Percentiles rank a stretch among this genome's conserved stretches.
Evolutionary conservation across 495 filamentous ascomycete genomes (phyloP).

Genomic region (Neurospora africana): DNA sequence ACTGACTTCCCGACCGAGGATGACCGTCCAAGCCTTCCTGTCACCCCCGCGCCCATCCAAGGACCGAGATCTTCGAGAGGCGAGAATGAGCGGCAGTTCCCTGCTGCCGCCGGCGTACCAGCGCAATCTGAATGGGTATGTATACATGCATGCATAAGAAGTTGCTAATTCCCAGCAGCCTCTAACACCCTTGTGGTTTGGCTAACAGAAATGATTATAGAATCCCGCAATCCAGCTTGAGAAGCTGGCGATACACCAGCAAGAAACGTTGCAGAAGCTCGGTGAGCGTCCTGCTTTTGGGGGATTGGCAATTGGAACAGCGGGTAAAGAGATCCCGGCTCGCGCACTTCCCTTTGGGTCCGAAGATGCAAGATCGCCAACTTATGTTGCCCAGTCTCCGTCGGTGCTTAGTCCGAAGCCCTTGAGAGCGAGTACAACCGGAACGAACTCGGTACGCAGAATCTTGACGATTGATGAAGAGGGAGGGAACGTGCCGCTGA

Average conservation of each 20-base stretch:
- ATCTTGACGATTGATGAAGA: constrained; percentile 14
- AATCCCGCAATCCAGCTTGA: constrained; percentile 61
- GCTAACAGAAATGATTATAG: constrained; percentile 43
- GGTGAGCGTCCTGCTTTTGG: constrained; percentile 14
- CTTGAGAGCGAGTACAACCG: constrained; percentile 23
- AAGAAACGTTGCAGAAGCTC: constrained; percentile 39
- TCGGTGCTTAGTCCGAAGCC: constrained; percentile 30
- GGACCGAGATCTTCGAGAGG: constrained; percentile 26
- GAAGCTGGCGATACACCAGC: constrained; percentile 54
- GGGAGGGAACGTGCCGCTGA: constrained; percentile 9
- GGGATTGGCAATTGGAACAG: constrained; percentile 11
- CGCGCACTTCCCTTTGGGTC: constrained; percentile 38
- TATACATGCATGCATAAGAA: constrained; percentile 38
- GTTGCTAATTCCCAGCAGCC: constrained; percentile 38
- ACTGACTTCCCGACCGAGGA: constrained; percentile 79
- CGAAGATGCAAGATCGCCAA: constrained; percentile 34
- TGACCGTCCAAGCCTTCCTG: constrained; percentile 81
- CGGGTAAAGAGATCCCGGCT: constrained; percentile 25
- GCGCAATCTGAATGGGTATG: constrained; percentile 83
- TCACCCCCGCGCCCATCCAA: constrained; percentile 72
- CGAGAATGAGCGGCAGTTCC: constrained; percentile 47
- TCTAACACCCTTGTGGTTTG: constrained; percentile 45
- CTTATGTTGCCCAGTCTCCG: constrained; percentile 32
- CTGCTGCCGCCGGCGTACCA: constrained; percentile 69
- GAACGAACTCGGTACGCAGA: constrained; percentile 20